Evolutionary conservation across 2,329 filamentous ascomycete genomes (phyloP).

Genomic region (Pseudopithomyces maydicus): DNA sequence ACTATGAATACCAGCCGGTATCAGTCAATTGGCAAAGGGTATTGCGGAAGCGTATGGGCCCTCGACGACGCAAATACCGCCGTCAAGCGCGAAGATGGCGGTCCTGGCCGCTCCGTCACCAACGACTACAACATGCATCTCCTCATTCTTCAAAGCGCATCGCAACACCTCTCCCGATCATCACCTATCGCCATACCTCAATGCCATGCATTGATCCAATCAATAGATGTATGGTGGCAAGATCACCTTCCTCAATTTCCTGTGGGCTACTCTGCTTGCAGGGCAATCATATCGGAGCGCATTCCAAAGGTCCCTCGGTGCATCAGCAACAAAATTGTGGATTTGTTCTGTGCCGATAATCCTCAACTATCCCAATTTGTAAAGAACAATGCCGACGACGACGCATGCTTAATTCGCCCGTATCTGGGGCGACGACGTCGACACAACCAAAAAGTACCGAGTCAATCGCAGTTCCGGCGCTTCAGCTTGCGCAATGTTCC

Average conservation of each 20-base stretch:
- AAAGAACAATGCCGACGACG: conserved; percentile 12
- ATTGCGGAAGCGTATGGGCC: conserved; percentile 20
- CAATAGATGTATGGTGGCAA: background rate
- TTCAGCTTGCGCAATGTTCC: conserved; percentile 57
- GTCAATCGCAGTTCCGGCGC: conserved; percentile 16
- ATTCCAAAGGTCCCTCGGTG: conserved; percentile 5
- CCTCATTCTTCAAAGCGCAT: background rate
- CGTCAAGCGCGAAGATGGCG: conserved; percentile 16
- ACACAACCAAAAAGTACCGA: background rate
- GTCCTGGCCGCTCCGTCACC: conserved; percentile 10
- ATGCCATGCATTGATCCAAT: background rate
- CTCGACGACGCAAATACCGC: background rate
- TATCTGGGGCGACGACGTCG: conserved; percentile 49
- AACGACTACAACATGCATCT: conserved; percentile 18
- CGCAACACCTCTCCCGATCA: background rate
- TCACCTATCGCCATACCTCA: background rate
- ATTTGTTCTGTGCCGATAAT: conserved; percentile 37
- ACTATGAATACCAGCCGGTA: background rate
- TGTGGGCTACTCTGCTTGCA: conserved; percentile 9
- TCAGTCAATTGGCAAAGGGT: conserved; percentile 16
- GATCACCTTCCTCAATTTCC: conserved; percentile 23
- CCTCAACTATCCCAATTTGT: conserved; percentile 20
- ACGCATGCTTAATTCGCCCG: conserved; percentile 55
- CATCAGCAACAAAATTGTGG: conserved; percentile 36
- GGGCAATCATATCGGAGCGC: conserved; percentile 7